Base-by-base conservation (phyloP, 2,329 filamentous ascomycete genomes). In the Ascochyta koolunga region DNA sequence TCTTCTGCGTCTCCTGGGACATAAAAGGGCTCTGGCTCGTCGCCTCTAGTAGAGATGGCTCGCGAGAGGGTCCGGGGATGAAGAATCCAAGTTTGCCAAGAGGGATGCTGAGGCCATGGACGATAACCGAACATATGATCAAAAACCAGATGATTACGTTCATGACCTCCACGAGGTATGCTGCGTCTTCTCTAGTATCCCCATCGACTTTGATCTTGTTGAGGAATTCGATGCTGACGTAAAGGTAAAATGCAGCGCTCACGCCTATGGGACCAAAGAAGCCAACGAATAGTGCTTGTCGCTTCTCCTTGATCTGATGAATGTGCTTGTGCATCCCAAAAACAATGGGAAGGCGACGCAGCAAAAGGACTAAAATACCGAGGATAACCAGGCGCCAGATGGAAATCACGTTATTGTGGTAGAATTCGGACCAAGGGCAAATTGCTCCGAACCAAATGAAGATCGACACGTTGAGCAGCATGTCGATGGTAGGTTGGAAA, bases 191-290 rank as follows among this genome's bases (percentile, higher is more conserved):
- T 24, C 90, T 81, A 13, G 84, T 76, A 27, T 82, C 68, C 0
- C 84, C 87, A 46, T 89, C 78, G 7, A 86, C 83, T 0, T 81
- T 83, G 50, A 86, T 73, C 3, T 77, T 68, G 6, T 72, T 69
- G 2, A 97, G 79, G 56, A 93, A 96, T 21, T 96, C 90, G 1
- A 90, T 74, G 35, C 84, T 88, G 57, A 96, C 80, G 67, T 92
- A 96, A 5, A 97, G 81, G 70, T 97, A 96, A 71, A 96, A 97
- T 18, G 96, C 84, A 1, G 91, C 93, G 15, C 90, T 91, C 1
- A 96, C 92, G 2, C 93, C 92, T 50, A 97, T 93, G 0, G 93
- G 93, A 0, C 93, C 93, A 61, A 97, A 97, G 78, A 96, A 96
- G 0, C 93, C 93, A 7, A 95, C 90, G 67, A 96, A 96, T 0